Evolutionary conservation across 1,284 basidiomycete genomes (phyloP).

Genomic region (Papiliotrema flavescens): DNA sequence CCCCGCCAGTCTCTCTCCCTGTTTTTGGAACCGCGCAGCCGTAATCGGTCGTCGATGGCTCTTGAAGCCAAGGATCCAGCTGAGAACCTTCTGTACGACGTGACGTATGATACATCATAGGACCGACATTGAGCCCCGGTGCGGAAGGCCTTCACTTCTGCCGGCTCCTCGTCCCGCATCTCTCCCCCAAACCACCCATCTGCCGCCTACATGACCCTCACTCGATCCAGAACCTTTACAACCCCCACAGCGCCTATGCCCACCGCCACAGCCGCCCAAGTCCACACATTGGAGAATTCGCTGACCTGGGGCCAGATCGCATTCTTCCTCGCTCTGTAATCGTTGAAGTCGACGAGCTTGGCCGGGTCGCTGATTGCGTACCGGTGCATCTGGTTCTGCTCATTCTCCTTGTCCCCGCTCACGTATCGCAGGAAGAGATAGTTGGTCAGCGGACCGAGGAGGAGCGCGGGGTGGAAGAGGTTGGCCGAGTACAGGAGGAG

Average conservation of each 20-base stretch:
- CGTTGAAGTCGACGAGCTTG: conserved; percentile 16
- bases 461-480: conserved; percentile 20
- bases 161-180: too few relatives aligned
- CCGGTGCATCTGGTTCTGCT: conserved; percentile 17
- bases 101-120: too few relatives aligned
- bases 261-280: conserved; percentile 12
- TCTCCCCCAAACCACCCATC: too few relatives aligned
- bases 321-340: conserved; percentile 22
- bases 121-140: too few relatives aligned
- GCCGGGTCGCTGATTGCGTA: conserved; percentile 14
- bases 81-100: too few relatives aligned
- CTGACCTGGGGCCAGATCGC: conserved; percentile 25
- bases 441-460: conserved; percentile 26
- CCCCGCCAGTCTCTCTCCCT: too few relatives aligned
- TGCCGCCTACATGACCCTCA: neutral
- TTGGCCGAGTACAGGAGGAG: conserved; percentile 20
- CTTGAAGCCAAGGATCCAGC: too few relatives aligned
- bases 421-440: conserved; percentile 25
- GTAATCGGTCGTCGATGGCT: too few relatives aligned
- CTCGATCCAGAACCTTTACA: conserved; percentile 6
- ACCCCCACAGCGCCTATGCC: conserved; percentile 16
- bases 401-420: conserved; percentile 29
- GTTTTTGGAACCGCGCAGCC: too few relatives aligned
- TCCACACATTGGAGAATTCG: conserved; percentile 24
- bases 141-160: too few relatives aligned